Evolutionary conservation across 768 basidiomycete genomes (phyloP), one percentile per base, ranked within the genome.

Genomic region (Cantharellus cinnabarinus): DNA sequence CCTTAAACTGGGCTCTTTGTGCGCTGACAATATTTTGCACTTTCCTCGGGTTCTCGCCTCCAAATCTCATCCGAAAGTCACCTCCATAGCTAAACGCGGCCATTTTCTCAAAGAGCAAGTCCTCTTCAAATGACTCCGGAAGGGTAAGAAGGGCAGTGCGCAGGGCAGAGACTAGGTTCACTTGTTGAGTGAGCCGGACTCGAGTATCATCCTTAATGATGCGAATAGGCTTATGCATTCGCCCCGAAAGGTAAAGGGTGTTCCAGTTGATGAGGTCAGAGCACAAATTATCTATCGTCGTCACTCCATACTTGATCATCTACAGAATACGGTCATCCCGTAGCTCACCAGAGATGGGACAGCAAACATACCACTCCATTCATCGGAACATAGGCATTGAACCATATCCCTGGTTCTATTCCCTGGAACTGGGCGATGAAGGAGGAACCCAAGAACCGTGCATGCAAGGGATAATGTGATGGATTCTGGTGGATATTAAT

Each of bases 271-370:
- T 76, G 37, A 98, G 74, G 67, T 99, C 95, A 0, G 82, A 78
- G 64, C 87, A 90, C 38, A 99, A 77, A 61, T 81, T 83, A 65
- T 93, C 88, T 4, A 94, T 78, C 0, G 89, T 89, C 41, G 93
- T 93, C 37, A 95, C 82, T 10, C 95, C 95, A 68, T 99, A 99
- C 72, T 99, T 99, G 72, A 98, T 88, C 57, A 75, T 83, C 89
- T 95, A 66, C 37, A 44, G 42, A 54, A 54, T 10, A 37, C 52
- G 35, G 35, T 10, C 7, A 37, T 10, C 10, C 14, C 35, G 52
- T 10, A 54, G 14, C 52, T 14, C 35, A 10, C 35, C 10, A 37
- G 35, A 41, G 40, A 60, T 63, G 57, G 60, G 60, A 41, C 59
- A 35, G 37, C 29, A 14, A 20, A 67, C 89, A 70, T 69, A 95